A percentile compares a stretch with the other conserved stretches of the same genome.
Conservation (phyloP, 352 stramenopile genomes). For the Blastocystis sp. region DNA sequence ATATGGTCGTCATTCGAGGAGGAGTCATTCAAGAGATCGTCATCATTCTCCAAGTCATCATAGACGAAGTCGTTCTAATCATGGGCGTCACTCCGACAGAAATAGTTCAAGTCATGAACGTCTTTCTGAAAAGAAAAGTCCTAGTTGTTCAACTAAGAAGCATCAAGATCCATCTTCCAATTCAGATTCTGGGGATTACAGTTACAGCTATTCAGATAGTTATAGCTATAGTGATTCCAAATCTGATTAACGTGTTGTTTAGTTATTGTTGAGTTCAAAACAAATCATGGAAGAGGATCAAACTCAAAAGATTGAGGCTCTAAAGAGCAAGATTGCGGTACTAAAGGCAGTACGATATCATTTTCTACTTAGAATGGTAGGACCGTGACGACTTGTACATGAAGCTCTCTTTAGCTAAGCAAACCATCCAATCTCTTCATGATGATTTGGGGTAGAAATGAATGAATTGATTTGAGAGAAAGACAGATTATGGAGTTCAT, state of each 20-base stretch:
- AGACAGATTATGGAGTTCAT: slow-evolving; percentile 61
- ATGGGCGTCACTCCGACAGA: background rate
- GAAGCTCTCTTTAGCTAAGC: slow-evolving; percentile 28
- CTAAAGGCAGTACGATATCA: slow-evolving; percentile 30
- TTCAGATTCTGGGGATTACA: background rate
- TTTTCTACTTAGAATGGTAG: background rate
- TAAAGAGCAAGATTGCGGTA: slow-evolving; percentile 54
- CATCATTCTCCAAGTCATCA: background rate
- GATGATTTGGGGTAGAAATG: background rate
- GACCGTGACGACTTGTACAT: slow-evolving; percentile 47
- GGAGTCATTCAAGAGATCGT: background rate
- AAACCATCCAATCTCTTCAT: slow-evolving; percentile 40
- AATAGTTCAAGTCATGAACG: background rate
- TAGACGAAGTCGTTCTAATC: background rate
- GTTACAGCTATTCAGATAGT: background rate
- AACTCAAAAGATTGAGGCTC: slow-evolving; percentile 22
- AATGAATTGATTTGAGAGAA: background rate
- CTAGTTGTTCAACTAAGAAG: no score
- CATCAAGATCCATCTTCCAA: no score
- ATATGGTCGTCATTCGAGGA: background rate
- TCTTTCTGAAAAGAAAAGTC: background rate
- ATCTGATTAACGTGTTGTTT: background rate
- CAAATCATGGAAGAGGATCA: slow-evolving; percentile 23
- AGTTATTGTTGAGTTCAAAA: background rate
- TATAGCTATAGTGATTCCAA: background rate